These are phyloP conservation scores for Irpex lacteus DNA, from an alignment of 1,284 basidiomycete genomes.

Conservation along the genomic window DNA sequence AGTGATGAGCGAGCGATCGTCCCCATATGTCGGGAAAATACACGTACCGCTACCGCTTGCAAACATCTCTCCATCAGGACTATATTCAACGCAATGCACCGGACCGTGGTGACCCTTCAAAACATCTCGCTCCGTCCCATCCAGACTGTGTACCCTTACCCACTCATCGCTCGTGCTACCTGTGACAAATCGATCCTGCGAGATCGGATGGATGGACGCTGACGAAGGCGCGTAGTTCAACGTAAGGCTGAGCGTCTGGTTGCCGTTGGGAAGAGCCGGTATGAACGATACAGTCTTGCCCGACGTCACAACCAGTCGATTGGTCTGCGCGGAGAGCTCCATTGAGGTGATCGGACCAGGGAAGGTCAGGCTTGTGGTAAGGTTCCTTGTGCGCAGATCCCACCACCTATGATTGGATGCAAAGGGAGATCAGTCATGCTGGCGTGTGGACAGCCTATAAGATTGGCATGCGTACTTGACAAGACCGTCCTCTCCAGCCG, in stretches of 20 bases:
- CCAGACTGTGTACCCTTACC: conserved; percentile 91
- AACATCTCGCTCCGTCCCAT: conserved; percentile 88
- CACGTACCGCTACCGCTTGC: conserved; percentile 90
- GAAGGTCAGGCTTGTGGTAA: conserved; percentile 74
- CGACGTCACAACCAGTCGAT: conserved; percentile 85
- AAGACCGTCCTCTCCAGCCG: conserved; percentile 88
- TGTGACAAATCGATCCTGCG: conserved; percentile 89
- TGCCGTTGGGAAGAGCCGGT: conserved; percentile 56
- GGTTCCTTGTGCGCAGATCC: conserved; percentile 81
- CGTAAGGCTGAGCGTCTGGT: conserved; percentile 62
- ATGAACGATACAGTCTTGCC: conserved; percentile 92
- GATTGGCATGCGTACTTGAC: conserved; percentile 69
- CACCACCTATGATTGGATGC: conserved; percentile 72
- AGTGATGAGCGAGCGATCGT: conserved; percentile 12
- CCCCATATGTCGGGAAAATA: conserved; percentile 10
- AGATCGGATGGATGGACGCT: conserved; percentile 88
- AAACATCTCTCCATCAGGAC: conserved; percentile 98
- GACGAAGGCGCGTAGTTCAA: conserved; percentile 86
- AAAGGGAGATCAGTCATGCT: background rate
- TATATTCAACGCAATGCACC: conserved; percentile 91
- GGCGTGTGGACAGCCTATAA: background rate
- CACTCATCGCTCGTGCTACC: conserved; percentile 92
- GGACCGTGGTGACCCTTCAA: conserved; percentile 98
- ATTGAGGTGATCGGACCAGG: conserved; percentile 87
- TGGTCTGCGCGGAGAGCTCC: conserved; percentile 85